Conservation (phyloP, 192 early-diverging fungal genomes). For the Coemansia sp. region DNA sequence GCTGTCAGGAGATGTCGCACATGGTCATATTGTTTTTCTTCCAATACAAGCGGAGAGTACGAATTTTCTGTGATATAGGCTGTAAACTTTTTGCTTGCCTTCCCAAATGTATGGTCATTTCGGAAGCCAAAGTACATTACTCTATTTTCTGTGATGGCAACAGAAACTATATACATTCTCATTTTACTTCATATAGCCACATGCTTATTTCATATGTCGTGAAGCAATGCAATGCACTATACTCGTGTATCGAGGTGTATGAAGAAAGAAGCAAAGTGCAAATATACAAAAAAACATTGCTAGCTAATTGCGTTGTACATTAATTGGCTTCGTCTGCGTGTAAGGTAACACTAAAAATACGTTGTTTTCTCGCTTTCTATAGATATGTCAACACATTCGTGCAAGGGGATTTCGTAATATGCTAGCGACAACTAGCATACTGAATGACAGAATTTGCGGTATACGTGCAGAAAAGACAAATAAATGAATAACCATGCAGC, state of each 20-base stretch:
- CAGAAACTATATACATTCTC: not conserved
- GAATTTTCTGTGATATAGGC: too few species aligned
- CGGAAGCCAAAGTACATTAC: not conserved
- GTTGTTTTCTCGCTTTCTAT: constrained; percentile 2
- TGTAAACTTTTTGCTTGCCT: not conserved
- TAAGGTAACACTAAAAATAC: constrained; percentile 7
- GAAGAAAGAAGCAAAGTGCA: not conserved
- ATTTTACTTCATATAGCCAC: not conserved
- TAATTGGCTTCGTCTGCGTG: constrained; percentile 24
- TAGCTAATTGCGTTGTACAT: constrained; percentile 10
- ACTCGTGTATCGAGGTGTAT: not conserved
- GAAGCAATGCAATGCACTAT: not conserved
- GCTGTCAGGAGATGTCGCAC: not conserved
- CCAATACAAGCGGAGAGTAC: too few species aligned
- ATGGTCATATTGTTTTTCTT: not conserved
- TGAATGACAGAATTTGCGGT: not conserved
- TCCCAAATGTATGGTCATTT: not conserved
- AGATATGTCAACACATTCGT: not conserved
- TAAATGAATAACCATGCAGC: constrained; percentile 1
- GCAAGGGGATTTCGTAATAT: not conserved
- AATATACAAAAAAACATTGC: not conserved
- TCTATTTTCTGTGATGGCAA: not conserved
- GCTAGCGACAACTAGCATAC: not conserved
- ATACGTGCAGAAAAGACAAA: not conserved
- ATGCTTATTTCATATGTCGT: not conserved